These are phyloP conservation scores for Mortierella sp. DNA, from an alignment of 371 early-diverging fungal genomes.

Conservation along the genomic window DNA sequence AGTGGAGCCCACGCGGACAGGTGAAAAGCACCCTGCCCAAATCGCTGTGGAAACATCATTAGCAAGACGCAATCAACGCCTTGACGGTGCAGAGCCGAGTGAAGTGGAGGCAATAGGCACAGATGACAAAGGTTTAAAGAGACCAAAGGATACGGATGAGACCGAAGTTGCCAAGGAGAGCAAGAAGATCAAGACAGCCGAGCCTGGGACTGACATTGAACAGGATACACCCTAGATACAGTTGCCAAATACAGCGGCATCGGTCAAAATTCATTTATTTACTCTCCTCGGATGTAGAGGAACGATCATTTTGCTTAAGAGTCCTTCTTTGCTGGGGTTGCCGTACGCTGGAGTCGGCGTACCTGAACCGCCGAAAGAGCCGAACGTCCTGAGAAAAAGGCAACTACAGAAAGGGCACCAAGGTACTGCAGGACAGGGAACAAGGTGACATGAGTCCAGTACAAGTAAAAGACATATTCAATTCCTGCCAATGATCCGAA, in stretches of 20 bases:
- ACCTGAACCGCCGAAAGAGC: slow-evolving; percentile 62
- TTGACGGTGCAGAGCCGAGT: slow-evolving; percentile 24
- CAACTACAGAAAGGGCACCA: slow-evolving; percentile 60
- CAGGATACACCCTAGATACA: no score
- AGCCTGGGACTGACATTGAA: not conserved
- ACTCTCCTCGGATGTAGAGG: not conserved
- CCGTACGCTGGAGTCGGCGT: slow-evolving; percentile 48
- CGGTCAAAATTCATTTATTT: not conserved
- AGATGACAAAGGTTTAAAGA: not conserved
- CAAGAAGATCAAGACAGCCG: slow-evolving; percentile 4
- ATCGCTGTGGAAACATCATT: slow-evolving; percentile 34
- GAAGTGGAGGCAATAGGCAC: slow-evolving; percentile 24
- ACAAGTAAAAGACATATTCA: slow-evolving; percentile 71
- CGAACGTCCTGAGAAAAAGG: slow-evolving; percentile 70
- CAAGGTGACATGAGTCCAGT: slow-evolving; percentile 77
- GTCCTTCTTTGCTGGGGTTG: slow-evolving; percentile 31
- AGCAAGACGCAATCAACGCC: slow-evolving; percentile 38
- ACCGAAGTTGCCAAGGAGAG: slow-evolving; percentile 2
- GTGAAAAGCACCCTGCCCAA: slow-evolving; percentile 37
- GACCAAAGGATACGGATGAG: slow-evolving; percentile 2
- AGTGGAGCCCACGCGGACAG: slow-evolving; percentile 29
- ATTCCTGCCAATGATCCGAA: slow-evolving; percentile 64
- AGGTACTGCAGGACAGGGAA: slow-evolving; percentile 77
- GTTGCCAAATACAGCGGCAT: no score
- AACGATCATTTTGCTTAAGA: slow-evolving; percentile 6